Base-by-base conservation (phyloP, 148 eudicot species). In the Polygonum aviculare region DNA sequence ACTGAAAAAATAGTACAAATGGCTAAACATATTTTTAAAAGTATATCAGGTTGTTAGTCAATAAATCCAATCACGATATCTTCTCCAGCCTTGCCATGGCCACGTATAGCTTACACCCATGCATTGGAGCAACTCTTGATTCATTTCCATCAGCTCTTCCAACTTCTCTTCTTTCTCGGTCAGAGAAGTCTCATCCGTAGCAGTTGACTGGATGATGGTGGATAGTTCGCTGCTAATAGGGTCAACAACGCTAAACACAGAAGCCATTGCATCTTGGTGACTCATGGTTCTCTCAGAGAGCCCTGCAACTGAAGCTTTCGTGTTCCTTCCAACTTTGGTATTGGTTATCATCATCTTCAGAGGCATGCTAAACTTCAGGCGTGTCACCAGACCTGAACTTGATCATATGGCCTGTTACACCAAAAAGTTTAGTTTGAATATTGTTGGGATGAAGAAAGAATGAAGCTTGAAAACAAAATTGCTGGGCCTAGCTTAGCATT, bases 311-410 rank as follows among this genome's bases (percentile, higher is more conserved):
- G 93, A 71, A 70, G 99, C 97, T 81, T 90, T 81, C 67, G 97
- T 95, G 85, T 95, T 95, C 82, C 99, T 89, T 73, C 94, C 97
- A 26, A 95, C 93, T 77, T 79, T 90, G 14, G 99, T 95, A 79
- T 95, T 95, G 48, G 99, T 95, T 69, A 93, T 88, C 52, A 95
- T 92, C 99, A 95, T 92, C 78, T 86, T 95, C 48, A 95, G 73
- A 22, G 90, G 87, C 82, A 87, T 81, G 72, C 82, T 89, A 22
- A 96, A 85, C 80, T 86, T 89, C 76, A 92, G 79, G 73, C 87
- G 85, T 41, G 90, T 89, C 93, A 71, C 98, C 99, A 7, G 93
- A 84, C 80, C 78, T 92, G 82, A 95, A 95, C 81, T 88, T 90
- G 72, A 95, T 93, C 91, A 95, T 82, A 80, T 91, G 93, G 6